Conservation (phyloP, 73 alveolate genomes). For the Stentor coeruleus region DNA sequence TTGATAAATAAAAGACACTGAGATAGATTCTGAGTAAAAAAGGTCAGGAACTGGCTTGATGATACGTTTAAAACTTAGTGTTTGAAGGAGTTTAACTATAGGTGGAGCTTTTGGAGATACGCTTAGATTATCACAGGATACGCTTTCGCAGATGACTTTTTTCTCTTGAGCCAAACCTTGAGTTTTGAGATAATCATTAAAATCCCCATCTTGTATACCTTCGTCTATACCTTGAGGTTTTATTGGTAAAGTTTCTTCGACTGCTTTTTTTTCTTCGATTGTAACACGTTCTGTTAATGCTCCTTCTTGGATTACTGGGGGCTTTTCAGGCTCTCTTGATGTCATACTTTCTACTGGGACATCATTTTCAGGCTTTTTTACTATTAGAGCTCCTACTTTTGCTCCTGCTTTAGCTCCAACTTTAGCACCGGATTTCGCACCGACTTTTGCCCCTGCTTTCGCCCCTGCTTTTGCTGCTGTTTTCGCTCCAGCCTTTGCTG, state of each 20-base stretch:
- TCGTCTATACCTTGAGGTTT: background rate
- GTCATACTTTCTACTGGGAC: background rate
- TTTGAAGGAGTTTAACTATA: background rate
- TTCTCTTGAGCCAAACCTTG: background rate
- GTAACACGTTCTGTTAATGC: background rate
- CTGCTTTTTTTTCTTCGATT: background rate
- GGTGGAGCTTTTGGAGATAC: background rate
- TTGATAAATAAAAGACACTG: background rate
- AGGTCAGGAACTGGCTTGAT: slow-evolving; percentile 10
- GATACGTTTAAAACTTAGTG: background rate
- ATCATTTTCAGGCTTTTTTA: background rate
- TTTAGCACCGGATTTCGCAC: background rate
- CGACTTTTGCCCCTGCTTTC: background rate
- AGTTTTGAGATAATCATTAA: background rate
- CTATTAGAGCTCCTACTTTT: background rate
- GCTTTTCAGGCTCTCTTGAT: too few species aligned
- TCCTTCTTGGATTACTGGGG: background rate
- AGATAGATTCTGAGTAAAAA: background rate
- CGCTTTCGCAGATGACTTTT: too few species aligned
- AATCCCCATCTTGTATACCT: background rate
- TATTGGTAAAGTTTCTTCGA: background rate
- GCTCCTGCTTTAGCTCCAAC: background rate
- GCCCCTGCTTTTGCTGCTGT: background rate
- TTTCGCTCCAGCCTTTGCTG: background rate
- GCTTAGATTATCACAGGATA: background rate